Conservation (phyloP, 345 rosid species). For the Acer campestre region DNA sequence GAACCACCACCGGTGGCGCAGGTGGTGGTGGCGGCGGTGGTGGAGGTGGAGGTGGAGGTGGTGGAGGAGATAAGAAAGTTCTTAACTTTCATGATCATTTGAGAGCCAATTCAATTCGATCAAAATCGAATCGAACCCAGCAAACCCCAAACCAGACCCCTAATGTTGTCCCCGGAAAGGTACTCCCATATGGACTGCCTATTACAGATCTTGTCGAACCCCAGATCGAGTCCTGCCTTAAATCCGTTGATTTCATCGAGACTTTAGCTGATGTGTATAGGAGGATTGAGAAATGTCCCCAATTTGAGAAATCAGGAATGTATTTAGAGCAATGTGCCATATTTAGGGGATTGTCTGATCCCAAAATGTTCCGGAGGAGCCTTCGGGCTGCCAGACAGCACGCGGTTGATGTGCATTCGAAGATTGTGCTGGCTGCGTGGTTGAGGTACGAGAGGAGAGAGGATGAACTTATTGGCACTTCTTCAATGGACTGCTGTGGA, state of each 20-base stretch:
- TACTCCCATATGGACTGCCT: constrained; percentile 80
- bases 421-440: constrained; percentile 89
- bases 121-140: constrained; percentile 47
- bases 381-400: constrained; percentile 77
- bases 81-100: constrained; percentile 77
- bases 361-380: constrained; percentile 76
- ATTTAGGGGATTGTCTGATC: constrained; percentile 68
- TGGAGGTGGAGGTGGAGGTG: constrained; percentile 11
- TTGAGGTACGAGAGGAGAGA: constrained; percentile 93
- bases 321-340: constrained; percentile 76
- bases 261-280: constrained; percentile 66
- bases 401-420: constrained; percentile 73
- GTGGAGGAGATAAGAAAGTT: constrained; percentile 68
- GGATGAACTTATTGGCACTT: constrained; percentile 74
- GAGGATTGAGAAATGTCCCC: constrained; percentile 49
- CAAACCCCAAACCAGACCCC: constrained; percentile 33
- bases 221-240: constrained; percentile 66
- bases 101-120: constrained; percentile 56
- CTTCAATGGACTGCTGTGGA: constrained; percentile 82
- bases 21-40: constrained; percentile 18
- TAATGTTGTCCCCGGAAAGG: constrained; percentile 38
- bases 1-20: constrained; percentile 25
- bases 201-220: constrained; percentile 75
- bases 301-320: constrained; percentile 56
- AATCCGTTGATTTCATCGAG: constrained; percentile 62